A percentile compares a stretch with the other conserved stretches of the same genome.
Evolutionary conservation across 768 basidiomycete species (phyloP).

Genomic region (Rhizopogon vinicolor): DNA sequence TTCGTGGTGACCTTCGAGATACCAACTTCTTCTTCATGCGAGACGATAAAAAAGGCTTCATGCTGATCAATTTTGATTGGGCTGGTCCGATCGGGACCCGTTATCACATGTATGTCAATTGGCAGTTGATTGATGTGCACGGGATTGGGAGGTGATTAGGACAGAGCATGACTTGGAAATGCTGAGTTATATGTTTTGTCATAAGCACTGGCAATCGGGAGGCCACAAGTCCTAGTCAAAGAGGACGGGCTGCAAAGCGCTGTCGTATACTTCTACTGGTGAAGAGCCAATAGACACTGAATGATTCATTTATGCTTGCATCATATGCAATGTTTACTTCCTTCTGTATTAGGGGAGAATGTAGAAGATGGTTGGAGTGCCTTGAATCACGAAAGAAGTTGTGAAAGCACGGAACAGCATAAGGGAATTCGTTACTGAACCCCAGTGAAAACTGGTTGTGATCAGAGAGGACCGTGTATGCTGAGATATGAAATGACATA

Average conservation of each 20-base stretch:
- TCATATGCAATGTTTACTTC: no score
- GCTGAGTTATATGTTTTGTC: neutral
- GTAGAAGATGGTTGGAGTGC: no score
- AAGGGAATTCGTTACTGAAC: no score
- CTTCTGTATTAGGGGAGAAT: no score
- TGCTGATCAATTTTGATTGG: neutral
- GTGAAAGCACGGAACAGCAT: no score
- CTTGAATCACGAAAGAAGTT: no score
- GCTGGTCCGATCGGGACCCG: neutral
- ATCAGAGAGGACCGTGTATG: no score
- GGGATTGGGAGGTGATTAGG: neutral
- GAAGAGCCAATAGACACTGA: neutral
- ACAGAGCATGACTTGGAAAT: neutral
- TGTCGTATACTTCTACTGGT: neutral
- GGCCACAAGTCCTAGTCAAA: no score
- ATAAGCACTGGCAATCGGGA: no score
- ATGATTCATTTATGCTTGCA: no score
- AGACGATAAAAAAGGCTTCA: neutral
- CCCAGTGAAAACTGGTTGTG: no score
- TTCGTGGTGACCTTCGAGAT: conserved; percentile 3
- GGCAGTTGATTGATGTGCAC: neutral
- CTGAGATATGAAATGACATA: no score
- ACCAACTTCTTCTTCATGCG: neutral
- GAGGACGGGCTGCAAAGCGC: neutral
- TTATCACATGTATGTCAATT: neutral